phyloP scores from a whole-genome alignment of 1,284 basidiomycete species.

The Austroboletus niveus region DNA sequence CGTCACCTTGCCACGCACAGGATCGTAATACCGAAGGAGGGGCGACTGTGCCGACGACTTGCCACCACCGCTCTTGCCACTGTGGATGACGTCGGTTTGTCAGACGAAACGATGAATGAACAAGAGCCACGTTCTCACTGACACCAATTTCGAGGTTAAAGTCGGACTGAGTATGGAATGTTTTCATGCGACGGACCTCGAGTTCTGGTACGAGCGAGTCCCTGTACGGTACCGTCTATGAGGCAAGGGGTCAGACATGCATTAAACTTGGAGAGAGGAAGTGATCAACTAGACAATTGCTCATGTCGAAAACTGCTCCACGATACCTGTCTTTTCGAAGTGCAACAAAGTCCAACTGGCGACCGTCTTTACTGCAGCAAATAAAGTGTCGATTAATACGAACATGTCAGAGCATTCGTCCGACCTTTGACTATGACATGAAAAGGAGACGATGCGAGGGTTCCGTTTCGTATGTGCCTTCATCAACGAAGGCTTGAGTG shows the following conservation, averaged over 20 bases:
- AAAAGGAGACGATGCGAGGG: conserved; percentile 72
- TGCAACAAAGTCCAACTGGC: conserved; percentile 82
- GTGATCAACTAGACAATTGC: conserved; percentile 84
- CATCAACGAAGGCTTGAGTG: too few relatives aligned
- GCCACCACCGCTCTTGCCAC: conserved; percentile 86
- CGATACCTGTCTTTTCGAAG: conserved; percentile 78
- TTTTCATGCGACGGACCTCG: conserved; percentile 41
- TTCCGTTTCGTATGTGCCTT: conserved; percentile 37
- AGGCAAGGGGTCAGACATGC: background rate
- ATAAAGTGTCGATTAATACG: conserved; percentile 5
- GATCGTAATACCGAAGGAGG: conserved; percentile 92
- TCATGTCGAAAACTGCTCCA: conserved; percentile 94
- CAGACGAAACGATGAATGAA: background rate
- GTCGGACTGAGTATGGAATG: conserved; percentile 30
- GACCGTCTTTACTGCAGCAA: conserved; percentile 69
- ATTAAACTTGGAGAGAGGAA: background rate
- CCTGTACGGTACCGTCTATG: conserved; percentile 71
- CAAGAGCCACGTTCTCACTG: conserved; percentile 78
- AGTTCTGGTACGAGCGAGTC: conserved; percentile 76
- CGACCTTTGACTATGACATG: conserved; percentile 72
- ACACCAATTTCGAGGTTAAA: conserved; percentile 76
- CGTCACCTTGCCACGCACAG: conserved; percentile 74
- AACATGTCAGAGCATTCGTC: conserved; percentile 8
- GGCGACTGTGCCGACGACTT: conserved; percentile 92
- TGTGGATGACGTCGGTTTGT: conserved; percentile 29